Evolutionary conservation across 179 eudicot genomes (phyloP).

Genomic region (Patellifolia procumbens): DNA sequence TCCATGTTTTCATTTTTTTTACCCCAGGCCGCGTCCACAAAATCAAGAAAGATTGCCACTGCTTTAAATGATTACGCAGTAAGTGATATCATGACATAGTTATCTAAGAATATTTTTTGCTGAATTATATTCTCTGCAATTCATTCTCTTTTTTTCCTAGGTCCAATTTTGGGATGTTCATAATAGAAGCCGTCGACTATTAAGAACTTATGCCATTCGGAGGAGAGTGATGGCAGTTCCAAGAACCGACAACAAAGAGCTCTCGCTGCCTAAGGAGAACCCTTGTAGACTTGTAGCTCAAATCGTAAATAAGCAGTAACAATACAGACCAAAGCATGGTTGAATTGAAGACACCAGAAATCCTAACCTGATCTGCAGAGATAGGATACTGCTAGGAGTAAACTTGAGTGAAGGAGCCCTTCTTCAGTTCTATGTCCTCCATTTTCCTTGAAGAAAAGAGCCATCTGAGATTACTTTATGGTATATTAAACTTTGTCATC

Average conservation of each 20-base stretch:
- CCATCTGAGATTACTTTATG: conserved; percentile 76
- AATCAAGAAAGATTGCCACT: conserved; percentile 78
- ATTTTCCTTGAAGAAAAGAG: conserved; percentile 75
- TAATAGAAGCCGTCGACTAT: conserved; percentile 53
- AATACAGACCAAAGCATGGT: conserved; percentile 29
- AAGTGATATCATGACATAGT: conserved; percentile 22
- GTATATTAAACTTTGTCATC: conserved; percentile 24
- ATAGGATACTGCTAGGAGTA: conserved; percentile 26
- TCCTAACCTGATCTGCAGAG: conserved; percentile 47
- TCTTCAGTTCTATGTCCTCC: conserved; percentile 87
- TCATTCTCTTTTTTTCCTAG: conserved; percentile 40
- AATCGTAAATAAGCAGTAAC: conserved; percentile 21
- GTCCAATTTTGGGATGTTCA: conserved; percentile 76
- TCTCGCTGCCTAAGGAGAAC: conserved; percentile 37
- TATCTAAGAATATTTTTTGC: neutral
- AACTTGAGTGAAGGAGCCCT: conserved; percentile 68
- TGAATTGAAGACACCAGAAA: conserved; percentile 41
- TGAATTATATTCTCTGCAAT: no score
- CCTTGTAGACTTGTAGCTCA: conserved; percentile 34
- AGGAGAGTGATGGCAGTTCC: conserved; percentile 55
- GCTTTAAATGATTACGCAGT: conserved; percentile 88
- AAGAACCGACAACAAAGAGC: conserved; percentile 45
- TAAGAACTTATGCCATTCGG: conserved; percentile 56
- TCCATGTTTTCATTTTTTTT: neutral
- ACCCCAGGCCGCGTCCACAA: conserved; percentile 65